Evolutionary conservation across 768 basidiomycete genomes (phyloP).

Genomic region (Podaxis sp.): DNA sequence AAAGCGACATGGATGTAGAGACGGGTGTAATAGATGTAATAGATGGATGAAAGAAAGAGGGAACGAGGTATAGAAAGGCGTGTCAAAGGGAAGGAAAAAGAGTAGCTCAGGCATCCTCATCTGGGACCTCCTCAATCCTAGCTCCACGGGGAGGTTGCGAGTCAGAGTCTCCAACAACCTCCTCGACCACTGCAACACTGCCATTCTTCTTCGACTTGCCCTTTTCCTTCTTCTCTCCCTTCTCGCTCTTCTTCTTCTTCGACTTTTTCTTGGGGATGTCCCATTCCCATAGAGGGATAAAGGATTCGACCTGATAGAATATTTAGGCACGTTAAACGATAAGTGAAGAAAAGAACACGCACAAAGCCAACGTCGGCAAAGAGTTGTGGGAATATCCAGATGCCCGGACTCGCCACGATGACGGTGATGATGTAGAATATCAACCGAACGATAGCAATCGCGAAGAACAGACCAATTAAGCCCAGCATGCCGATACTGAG

Average conservation of each 20-base stretch:
- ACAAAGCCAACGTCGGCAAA: slow-evolving; percentile 99
- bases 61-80: background rate
- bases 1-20: slow-evolving; percentile 7
- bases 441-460: slow-evolving; percentile 82
- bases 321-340: background rate
- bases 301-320: slow-evolving; percentile 83
- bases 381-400: slow-evolving; percentile 98
- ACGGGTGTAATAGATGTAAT: slow-evolving; percentile 8
- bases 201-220: slow-evolving; percentile 41
- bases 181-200: slow-evolving; percentile 43
- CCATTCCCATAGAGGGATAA: slow-evolving; percentile 97
- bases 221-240: slow-evolving; percentile 51
- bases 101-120: slow-evolving; percentile 31
- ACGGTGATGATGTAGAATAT: slow-evolving; percentile 95
- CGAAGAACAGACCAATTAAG: slow-evolving; percentile 89
- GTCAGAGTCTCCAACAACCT: slow-evolving; percentile 41
- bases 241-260: slow-evolving; percentile 61
- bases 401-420: slow-evolving; percentile 81
- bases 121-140: slow-evolving; percentile 47
- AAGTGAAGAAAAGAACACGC: slow-evolving; percentile 33
- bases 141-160: slow-evolving; percentile 42
- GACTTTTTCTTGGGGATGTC: slow-evolving; percentile 78
- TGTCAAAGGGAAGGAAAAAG: background rate
- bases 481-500: slow-evolving; percentile 85
- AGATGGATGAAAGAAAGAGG: slow-evolving; percentile 14